Conservation (phyloP, 129 eudicot species). For the Saussurea involucrata region DNA sequence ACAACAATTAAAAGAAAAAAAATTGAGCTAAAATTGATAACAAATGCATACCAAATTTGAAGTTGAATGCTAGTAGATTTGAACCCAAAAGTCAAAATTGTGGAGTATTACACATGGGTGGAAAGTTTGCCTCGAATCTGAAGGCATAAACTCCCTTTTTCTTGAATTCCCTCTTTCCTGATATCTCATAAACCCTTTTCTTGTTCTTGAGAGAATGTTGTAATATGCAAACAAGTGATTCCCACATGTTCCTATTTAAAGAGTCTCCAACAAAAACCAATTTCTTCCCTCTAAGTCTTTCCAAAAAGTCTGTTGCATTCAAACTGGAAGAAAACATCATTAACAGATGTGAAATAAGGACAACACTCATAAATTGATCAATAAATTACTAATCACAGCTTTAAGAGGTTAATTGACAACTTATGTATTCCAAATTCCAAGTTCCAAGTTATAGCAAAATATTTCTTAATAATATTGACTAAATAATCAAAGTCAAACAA, state of each 20-base stretch:
- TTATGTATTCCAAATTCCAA: neutral
- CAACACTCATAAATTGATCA: neutral
- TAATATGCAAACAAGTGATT: slow-evolving; percentile 90
- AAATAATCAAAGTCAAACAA: slow-evolving; percentile 3
- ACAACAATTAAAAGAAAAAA: neutral
- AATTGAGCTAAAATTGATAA: neutral
- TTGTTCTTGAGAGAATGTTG: slow-evolving; percentile 65
- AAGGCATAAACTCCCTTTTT: slow-evolving; percentile 85
- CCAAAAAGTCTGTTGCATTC: slow-evolving; percentile 85
- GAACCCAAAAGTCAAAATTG: slow-evolving; percentile 8
- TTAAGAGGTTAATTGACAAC: neutral
- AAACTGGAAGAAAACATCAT: slow-evolving; percentile 38
- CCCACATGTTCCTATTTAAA: slow-evolving; percentile 98
- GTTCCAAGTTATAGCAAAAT: neutral
- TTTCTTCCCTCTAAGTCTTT: slow-evolving; percentile 75
- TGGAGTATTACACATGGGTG: neutral
- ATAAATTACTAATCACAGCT: neutral
- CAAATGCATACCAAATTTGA: slow-evolving; percentile 5
- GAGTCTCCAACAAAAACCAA: slow-evolving; percentile 96
- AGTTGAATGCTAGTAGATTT: slow-evolving; percentile 1
- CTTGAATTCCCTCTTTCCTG: slow-evolving; percentile 74
- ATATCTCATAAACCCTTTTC: slow-evolving; percentile 67
- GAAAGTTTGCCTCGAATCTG: slow-evolving; percentile 79
- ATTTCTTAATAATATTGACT: neutral
- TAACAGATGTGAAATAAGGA: neutral